phyloP scores from a whole-genome alignment of 768 basidiomycete species.

The Naganishia randhawae region DNA sequence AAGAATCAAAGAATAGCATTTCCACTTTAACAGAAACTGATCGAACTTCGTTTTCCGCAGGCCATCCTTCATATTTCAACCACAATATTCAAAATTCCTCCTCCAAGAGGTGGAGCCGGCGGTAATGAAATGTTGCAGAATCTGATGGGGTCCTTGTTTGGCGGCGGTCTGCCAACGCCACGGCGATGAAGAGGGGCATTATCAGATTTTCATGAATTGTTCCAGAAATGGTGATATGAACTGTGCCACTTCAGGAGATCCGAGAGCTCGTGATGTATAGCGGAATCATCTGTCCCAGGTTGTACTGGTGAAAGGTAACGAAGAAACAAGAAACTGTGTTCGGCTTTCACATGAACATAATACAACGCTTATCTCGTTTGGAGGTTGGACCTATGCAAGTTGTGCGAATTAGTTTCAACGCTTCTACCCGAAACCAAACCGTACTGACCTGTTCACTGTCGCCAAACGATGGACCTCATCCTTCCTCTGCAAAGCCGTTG shows the following conservation, averaged over 20 bases:
- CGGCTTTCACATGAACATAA: neutral
- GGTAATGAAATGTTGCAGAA: slow-evolving; percentile 78
- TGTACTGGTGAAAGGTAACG: neutral
- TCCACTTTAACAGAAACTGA: neutral
- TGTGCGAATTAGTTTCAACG: neutral
- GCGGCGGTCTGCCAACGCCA: slow-evolving; percentile 55
- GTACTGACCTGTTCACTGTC: slow-evolving; percentile 60
- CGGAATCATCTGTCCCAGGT: neutral
- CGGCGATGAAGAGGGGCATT: slow-evolving; percentile 8
- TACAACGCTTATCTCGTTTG: slow-evolving; percentile 20
- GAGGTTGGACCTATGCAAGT: slow-evolving; percentile 1
- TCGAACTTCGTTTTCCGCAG: slow-evolving; percentile 24
- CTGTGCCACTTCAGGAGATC: neutral
- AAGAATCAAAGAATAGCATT: slow-evolving; percentile 38
- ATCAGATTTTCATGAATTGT: neutral
- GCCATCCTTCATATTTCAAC: slow-evolving; percentile 38
- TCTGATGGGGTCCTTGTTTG: slow-evolving; percentile 83
- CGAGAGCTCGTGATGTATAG: neutral
- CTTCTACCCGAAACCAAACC: neutral
- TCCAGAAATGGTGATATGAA: neutral
- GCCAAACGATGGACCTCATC: slow-evolving; percentile 64
- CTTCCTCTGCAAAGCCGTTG: slow-evolving; percentile 61
- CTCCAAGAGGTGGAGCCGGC: slow-evolving; percentile 56
- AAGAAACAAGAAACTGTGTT: neutral
- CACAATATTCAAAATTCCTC: slow-evolving; percentile 81